Evolutionary conservation across 2,329 filamentous ascomycete genomes (phyloP), one percentile per base, ranked within the genome.

Genomic region (Fusarium bactridioides): DNA sequence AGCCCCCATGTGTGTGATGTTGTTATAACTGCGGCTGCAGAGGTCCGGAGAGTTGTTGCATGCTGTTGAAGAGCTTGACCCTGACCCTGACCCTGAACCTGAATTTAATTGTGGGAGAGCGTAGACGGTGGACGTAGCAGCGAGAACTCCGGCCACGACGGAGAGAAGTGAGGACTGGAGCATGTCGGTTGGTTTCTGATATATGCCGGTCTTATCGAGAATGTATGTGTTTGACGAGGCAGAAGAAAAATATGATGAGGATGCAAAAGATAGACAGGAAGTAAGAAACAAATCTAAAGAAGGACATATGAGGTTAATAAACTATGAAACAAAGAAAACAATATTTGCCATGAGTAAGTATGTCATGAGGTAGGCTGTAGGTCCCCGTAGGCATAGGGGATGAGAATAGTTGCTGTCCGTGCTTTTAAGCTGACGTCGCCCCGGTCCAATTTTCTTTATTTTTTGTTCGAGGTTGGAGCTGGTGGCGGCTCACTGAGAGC

Each of bases 11-110:
- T 95, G 88, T 7, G 93, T 95, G 75, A 96, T 88, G 74, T 92
- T 89, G 82, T 90, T 91, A 84, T 96, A 96, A 23, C 88, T 83
- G 71, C 89, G 89, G 69, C 83, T 84, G 84, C 94, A 96, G 44
- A 96, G 87, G 47, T 86, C 83, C 1, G 93, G 92, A 2, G 92
- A 94, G 85, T 95, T 95, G 83, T 96, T 96, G 87, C 94, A 96
- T 37, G 90, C 89, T 21, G 76, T 77, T 27, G 78, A 74, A 10
- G 67, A 64, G 25, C 66, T 63, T 10, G 69, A 65, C 18, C 45
- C 67, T 15, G 77, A 67, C 15, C 44, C 66, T 15, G 77, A 67
- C 33, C 70, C 69, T 21, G 77, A 68, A 16, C 47, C 67, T 15
- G 78, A 67, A 55, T 38, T 69, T 31, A 61, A 64, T 38, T 79